phyloP scores from a whole-genome alignment of 805 yeast genomes.

The Wickerhamiella spandovensis region DNA sequence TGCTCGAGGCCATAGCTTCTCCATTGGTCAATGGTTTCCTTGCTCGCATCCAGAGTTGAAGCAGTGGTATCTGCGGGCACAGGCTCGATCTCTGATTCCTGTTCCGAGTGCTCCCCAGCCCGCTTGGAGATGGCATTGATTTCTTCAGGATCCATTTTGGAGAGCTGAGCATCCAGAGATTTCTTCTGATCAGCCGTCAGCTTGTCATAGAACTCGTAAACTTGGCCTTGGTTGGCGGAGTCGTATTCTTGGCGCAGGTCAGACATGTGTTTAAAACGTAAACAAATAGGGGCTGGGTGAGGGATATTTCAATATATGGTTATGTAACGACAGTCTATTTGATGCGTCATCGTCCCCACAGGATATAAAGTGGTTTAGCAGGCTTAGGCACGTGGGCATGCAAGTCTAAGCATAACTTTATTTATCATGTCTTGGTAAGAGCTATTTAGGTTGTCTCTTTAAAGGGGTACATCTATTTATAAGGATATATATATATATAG shows the following conservation, averaged over 20 bases:
- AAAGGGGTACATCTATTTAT: too few species aligned
- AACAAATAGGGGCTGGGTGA: not conserved
- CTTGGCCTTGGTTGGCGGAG: slow-evolving; percentile 29
- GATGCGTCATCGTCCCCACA: not conserved
- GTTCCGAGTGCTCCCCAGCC: slow-evolving; percentile 5
- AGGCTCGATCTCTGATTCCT: slow-evolving; percentile 15
- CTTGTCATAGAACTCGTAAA: slow-evolving; percentile 26
- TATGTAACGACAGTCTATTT: not conserved
- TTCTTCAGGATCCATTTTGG: slow-evolving; percentile 25
- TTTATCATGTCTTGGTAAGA: too few species aligned
- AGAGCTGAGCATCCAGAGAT: slow-evolving; percentile 24
- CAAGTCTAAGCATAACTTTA: too few species aligned
- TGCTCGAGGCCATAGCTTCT: slow-evolving; percentile 47
- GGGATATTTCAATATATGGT: not conserved
- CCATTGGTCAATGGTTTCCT: slow-evolving; percentile 31
- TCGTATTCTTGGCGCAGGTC: slow-evolving; percentile 16
- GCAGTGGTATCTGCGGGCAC: slow-evolving; percentile 23
- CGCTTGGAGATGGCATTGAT: slow-evolving; percentile 20
- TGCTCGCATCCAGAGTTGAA: slow-evolving; percentile 20
- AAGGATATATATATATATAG: too few species aligned
- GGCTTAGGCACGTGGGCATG: too few species aligned
- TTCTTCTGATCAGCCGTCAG: slow-evolving; percentile 19
- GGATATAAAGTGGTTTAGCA: too few species aligned
- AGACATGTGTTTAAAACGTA: not conserved
- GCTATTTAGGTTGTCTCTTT: too few species aligned